Evolutionary conservation across 371 early-diverging fungal species (phyloP), one percentile per base, ranked within the genome.

Genomic region (Rhizopus sp.): DNA sequence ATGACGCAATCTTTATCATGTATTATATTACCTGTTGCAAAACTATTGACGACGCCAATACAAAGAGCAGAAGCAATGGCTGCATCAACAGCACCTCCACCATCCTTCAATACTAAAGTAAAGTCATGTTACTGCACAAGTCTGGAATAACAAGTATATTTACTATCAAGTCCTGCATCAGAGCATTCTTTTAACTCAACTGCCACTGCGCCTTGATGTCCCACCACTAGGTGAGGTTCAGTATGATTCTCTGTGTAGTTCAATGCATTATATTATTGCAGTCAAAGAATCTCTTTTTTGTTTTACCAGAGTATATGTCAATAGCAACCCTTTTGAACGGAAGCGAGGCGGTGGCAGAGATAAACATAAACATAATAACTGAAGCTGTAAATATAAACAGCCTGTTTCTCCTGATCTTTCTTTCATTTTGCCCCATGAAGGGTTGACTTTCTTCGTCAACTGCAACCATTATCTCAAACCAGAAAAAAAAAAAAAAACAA

Each of bases 21-120:
- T 46, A 35, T 38, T 50, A 41, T 7, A 29, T 94, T 93, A 48
- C 99, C 99, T 23, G 94, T 87, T 9, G 95, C 88, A 81, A 95
- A 98, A 15, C 86, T 83, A 72, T 99, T 95, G 38, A 97, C 85
- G 8, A 93, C 87, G 17, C 99, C 99, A 50, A 97, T 86, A 67
- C 96, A 97, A 8, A 99, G 71, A 17, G 94, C 84, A 34, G 97
- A 81, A 4, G 97, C 95, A 51, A 99, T 88, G 4, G 96, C 94
- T 3, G 98, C 91, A 82, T 99, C 99, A 0, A 98, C 90, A 7
- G 99, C 98, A 56, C 88, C 92, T 12, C 99, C 99, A 15, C 97
- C 98, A 9, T 86, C 82, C 59, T 90, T 83, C 37, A 99, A 69
- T 2, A 94, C 88, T 84, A 50, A 16, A 34, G 9, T 13, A 42